Evolutionary conservation across 2,329 filamentous ascomycete species (phyloP).

Genomic region (Fusarium tanahbumbuense): DNA sequence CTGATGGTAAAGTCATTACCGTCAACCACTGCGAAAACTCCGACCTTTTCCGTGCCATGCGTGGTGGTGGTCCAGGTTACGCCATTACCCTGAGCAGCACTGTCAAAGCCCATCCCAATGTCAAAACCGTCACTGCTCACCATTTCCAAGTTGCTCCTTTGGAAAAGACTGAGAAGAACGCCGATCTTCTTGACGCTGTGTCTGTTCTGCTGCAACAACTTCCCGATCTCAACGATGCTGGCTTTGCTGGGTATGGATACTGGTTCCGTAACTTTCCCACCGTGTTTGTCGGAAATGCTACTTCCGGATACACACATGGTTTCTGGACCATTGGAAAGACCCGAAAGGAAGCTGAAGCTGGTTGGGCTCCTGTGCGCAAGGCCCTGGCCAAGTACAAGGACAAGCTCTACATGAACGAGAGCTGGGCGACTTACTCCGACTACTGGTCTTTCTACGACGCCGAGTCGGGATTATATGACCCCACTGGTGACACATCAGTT

Average conservation of each 20-base stretch:
- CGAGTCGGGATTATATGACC: slow-evolving; percentile 20
- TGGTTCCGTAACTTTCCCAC: slow-evolving; percentile 31
- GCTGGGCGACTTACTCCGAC: slow-evolving; percentile 23
- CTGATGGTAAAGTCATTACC: slow-evolving; percentile 14
- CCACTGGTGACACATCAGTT: slow-evolving; percentile 16
- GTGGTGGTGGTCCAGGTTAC: slow-evolving; percentile 29
- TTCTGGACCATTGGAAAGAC: slow-evolving; percentile 18
- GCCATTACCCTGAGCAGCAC: slow-evolving; percentile 28
- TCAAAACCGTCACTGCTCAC: slow-evolving; percentile 18
- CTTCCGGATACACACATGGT: slow-evolving; percentile 25
- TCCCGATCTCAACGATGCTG: slow-evolving; percentile 34
- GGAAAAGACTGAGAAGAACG: slow-evolving; percentile 23
- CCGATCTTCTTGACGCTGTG: slow-evolving; percentile 15
- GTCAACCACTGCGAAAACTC: slow-evolving; percentile 30
- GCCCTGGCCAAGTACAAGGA: slow-evolving; percentile 13
- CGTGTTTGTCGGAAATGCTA: slow-evolving; percentile 24
- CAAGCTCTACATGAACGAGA: slow-evolving; percentile 30
- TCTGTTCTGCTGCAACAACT: slow-evolving; percentile 7
- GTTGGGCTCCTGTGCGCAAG: slow-evolving; percentile 16
- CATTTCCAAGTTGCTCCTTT: slow-evolving; percentile 15
- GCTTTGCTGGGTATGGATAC: slow-evolving; percentile 28
- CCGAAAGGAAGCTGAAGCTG: slow-evolving; percentile 8
- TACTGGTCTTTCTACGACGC: slow-evolving; percentile 32
- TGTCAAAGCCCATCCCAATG: slow-evolving; percentile 28
- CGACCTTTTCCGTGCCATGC: slow-evolving; percentile 29